Conservation (phyloP, 2,329 filamentous ascomycete species). For the Hymenoscyphus salicellus region DNA sequence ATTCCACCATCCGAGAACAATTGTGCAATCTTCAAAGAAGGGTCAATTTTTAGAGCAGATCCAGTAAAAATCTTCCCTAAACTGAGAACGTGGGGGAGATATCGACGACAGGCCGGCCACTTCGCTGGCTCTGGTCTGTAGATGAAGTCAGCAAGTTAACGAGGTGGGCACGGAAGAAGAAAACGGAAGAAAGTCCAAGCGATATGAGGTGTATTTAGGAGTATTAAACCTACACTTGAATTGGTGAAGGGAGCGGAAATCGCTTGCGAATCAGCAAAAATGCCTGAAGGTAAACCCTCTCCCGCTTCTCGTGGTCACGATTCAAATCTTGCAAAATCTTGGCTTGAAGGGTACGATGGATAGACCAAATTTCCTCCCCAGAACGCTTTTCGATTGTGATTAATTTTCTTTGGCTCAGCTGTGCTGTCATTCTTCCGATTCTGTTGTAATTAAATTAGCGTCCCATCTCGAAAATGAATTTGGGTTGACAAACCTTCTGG, state of each 20-base stretch:
- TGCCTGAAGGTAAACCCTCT: conserved; percentile 19
- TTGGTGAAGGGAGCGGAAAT: background rate
- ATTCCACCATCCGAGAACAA: background rate
- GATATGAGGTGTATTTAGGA: too few relatives aligned
- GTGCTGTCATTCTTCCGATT: conserved; percentile 25
- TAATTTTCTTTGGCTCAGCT: conserved; percentile 19
- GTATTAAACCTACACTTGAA: background rate
- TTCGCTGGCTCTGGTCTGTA: conserved; percentile 10
- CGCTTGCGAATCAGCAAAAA: conserved; percentile 11
- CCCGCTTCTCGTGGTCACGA: conserved; percentile 6
- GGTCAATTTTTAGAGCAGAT: background rate
- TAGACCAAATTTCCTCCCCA: conserved; percentile 17
- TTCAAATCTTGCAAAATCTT: conserved; percentile 25
- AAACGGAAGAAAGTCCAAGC: too few relatives aligned
- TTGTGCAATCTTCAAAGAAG: background rate
- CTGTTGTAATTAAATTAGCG: conserved; percentile 1
- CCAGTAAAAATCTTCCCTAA: background rate
- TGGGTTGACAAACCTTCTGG: background rate
- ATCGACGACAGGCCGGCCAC: conserved; percentile 4
- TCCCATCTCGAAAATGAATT: background rate
- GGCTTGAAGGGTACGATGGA: conserved; percentile 25
- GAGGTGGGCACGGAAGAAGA: too few relatives aligned
- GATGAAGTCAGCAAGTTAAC: too few relatives aligned
- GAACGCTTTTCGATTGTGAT: conserved; percentile 18
- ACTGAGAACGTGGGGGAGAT: conserved; percentile 9